These are phyloP conservation scores for Ganoderma sp. DNA, from an alignment of 1,284 basidiomycete genomes.

Conservation along the genomic window DNA sequence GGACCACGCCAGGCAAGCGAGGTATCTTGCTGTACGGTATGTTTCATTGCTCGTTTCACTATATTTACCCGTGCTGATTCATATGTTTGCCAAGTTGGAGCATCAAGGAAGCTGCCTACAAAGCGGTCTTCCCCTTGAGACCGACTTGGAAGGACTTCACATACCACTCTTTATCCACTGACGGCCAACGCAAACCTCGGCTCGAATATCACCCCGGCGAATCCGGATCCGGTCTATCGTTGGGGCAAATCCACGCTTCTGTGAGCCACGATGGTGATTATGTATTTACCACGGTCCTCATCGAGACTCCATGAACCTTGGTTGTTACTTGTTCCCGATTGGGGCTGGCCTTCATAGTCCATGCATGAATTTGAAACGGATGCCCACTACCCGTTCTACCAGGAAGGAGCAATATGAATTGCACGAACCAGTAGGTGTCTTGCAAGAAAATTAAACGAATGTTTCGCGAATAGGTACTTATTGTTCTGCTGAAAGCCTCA, in stretches of 20 bases:
- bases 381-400: background rate
- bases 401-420: too few relatives aligned
- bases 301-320: constrained; percentile 46
- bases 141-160: constrained; percentile 84
- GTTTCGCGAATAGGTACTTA: background rate
- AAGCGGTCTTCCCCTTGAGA: constrained; percentile 75
- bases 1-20: constrained; percentile 39
- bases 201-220: constrained; percentile 48
- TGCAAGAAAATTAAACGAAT: background rate
- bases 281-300: constrained; percentile 75
- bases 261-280: constrained; percentile 89
- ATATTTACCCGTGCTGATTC: background rate
- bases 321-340: background rate
- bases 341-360: background rate
- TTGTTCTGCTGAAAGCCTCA: background rate
- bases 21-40: constrained; percentile 73
- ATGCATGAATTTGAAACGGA: background rate
- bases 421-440: background rate
- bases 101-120: constrained; percentile 90
- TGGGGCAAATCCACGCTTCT: constrained; percentile 62
- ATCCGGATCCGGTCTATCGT: constrained; percentile 5
- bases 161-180: constrained; percentile 47
- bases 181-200: constrained; percentile 52
- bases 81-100: constrained; percentile 63
- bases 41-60: constrained; percentile 26